A percentile compares a stretch with the other conserved stretches of the same genome.
Evolutionary conservation across 441 rosid species (phyloP).

Genomic region (Mallotus repandus): DNA sequence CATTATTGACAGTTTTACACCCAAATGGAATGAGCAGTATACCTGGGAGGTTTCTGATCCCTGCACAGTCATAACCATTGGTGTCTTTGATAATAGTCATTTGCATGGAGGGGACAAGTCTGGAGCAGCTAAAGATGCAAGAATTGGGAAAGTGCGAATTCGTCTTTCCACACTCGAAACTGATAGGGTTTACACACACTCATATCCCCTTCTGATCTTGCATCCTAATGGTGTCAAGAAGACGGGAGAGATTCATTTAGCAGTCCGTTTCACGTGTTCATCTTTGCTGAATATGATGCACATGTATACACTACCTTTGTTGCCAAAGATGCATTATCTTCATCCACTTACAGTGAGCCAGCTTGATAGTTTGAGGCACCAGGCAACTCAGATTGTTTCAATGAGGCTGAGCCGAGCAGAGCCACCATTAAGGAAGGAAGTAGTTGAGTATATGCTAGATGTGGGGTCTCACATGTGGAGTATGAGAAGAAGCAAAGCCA

Average conservation of each 20-base stretch:
- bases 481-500: slow-evolving; percentile 97
- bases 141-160: slow-evolving; percentile 85
- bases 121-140: slow-evolving; percentile 65
- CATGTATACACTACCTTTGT: slow-evolving; percentile 76
- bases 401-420: slow-evolving; percentile 84
- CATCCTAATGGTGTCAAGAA: slow-evolving; percentile 85
- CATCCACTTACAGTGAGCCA: slow-evolving; percentile 89
- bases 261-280: slow-evolving; percentile 87
- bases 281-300: slow-evolving; percentile 96
- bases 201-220: slow-evolving; percentile 85
- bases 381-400: slow-evolving; percentile 90
- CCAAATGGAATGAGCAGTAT: slow-evolving; percentile 97
- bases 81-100: slow-evolving; percentile 92
- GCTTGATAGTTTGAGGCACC: slow-evolving; percentile 86
- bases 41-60: slow-evolving; percentile 99
- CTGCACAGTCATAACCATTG: slow-evolving; percentile 88
- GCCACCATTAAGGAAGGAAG: slow-evolving; percentile 91
- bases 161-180: slow-evolving; percentile 95
- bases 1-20: slow-evolving; percentile 77
- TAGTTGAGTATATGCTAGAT: slow-evolving; percentile 95
- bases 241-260: slow-evolving; percentile 96
- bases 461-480: slow-evolving; percentile 99
- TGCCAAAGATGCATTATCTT: slow-evolving; percentile 94
- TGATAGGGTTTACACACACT: slow-evolving; percentile 87
- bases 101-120: slow-evolving; percentile 73